phyloP scores from a whole-genome alignment of 2,329 filamentous ascomycete species.

The Aspergillus ochraceoroseus region DNA sequence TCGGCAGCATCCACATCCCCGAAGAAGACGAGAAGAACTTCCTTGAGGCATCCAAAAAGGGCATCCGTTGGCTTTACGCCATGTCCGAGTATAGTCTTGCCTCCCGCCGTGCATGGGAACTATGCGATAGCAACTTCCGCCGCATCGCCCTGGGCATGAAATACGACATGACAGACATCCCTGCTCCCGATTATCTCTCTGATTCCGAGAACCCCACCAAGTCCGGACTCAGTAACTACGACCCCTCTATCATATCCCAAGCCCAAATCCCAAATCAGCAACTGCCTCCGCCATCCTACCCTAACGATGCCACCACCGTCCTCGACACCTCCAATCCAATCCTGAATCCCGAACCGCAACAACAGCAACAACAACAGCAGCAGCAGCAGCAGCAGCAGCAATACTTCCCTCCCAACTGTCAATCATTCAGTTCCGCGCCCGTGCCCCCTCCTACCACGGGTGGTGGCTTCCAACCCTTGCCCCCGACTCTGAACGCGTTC shows the following conservation, averaged over 20 bases:
- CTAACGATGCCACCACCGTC: too few relatives aligned
- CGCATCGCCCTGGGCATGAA: constrained; percentile 35
- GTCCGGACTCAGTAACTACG: not conserved
- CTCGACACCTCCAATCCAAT: too few relatives aligned
- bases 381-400: not conserved
- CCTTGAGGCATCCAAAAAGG: constrained; percentile 40
- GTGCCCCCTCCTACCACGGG: not conserved
- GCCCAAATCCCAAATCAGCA: too few relatives aligned
- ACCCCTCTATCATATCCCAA: too few relatives aligned
- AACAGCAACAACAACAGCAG: not conserved
- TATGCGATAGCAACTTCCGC: constrained; percentile 38
- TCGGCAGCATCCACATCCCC: constrained; percentile 44
- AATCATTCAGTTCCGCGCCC: not conserved
- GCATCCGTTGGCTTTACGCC: constrained; percentile 41
- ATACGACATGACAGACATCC: constrained; percentile 36
- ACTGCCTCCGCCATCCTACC: too few relatives aligned
- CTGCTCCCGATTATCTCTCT: constrained; percentile 20
- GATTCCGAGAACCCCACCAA: constrained; percentile 14
- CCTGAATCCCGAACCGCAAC: too few relatives aligned
- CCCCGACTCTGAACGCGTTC: not conserved
- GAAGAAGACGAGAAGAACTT: constrained; percentile 36
- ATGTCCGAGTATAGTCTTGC: constrained; percentile 39
- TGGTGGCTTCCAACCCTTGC: not conserved
- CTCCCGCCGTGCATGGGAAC: constrained; percentile 41
- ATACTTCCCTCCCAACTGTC: too few relatives aligned